Percentiles rank a stretch among this genome's conserved stretches.
Conservation (phyloP, 306 rosid species). For the Fragaria ananassa region DNA sequence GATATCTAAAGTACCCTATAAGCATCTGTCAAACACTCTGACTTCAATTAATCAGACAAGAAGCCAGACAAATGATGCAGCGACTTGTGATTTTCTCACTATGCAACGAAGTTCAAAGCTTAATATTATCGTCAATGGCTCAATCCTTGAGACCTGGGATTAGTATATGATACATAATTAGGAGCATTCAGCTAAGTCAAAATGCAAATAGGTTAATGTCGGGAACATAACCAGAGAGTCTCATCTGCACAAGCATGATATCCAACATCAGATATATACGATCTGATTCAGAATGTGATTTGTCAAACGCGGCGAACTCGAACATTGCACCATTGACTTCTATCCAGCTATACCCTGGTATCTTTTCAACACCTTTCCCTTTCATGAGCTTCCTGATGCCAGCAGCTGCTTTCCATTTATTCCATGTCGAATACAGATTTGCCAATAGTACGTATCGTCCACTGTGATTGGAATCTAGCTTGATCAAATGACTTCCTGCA, state of each 20-base stretch:
- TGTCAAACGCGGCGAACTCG: slow-evolving; percentile 25
- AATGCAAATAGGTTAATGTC: slow-evolving; percentile 15
- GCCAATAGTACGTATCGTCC: slow-evolving; percentile 57
- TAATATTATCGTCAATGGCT: background rate
- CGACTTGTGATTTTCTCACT: background rate
- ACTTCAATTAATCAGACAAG: background rate
- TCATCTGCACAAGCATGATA: slow-evolving; percentile 27
- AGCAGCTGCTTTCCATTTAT: slow-evolving; percentile 62
- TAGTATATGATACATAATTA: background rate
- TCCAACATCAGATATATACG: slow-evolving; percentile 24
- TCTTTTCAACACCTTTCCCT: slow-evolving; percentile 22
- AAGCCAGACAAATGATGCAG: background rate
- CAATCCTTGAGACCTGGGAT: background rate
- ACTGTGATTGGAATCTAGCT: slow-evolving; percentile 48
- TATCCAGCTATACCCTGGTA: slow-evolving; percentile 32
- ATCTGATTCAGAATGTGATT: slow-evolving; percentile 28
- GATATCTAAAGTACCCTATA: background rate
- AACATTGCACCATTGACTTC: slow-evolving; percentile 28
- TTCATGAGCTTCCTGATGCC: slow-evolving; percentile 28
- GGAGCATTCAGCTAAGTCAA: slow-evolving; percentile 17
- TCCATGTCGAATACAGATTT: slow-evolving; percentile 58
- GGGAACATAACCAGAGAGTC: slow-evolving; percentile 17
- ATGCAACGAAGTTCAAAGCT: background rate
- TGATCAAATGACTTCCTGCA: slow-evolving; percentile 49
- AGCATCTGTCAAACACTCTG: background rate